phyloP scores from a whole-genome alignment of 2,329 filamentous ascomycete genomes.

The Sphaerulina vaccinii region DNA sequence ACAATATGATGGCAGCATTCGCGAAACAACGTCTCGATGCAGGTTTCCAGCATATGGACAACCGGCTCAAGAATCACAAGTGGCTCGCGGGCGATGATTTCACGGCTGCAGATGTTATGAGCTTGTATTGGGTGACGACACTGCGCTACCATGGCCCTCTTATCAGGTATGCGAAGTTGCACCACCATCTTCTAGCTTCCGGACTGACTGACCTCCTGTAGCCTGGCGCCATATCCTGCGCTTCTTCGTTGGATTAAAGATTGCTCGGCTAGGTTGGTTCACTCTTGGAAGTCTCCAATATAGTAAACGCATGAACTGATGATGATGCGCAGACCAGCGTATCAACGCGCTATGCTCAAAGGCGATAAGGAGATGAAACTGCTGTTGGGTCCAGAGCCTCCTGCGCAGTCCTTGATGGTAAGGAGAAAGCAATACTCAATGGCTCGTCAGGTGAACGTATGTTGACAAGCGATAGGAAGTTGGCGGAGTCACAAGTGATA shows the following conservation, averaged over 20 bases:
- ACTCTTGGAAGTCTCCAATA: too few relatives aligned
- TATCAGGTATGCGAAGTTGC: constrained; percentile 22
- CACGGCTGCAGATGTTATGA: constrained; percentile 65
- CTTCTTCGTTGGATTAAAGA: constrained; percentile 35
- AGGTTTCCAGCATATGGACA: constrained; percentile 48
- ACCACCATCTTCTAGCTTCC: too few relatives aligned
- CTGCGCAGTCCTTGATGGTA: constrained; percentile 17
- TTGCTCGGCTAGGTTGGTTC: constrained; percentile 13
- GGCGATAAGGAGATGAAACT: constrained; percentile 34
- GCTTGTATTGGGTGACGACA: constrained; percentile 59
- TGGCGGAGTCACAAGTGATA: constrained; percentile 18
- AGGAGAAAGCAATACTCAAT: not conserved
- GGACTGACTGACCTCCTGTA: too few relatives aligned
- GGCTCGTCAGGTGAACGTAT: not conserved
- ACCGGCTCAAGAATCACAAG: constrained; percentile 46
- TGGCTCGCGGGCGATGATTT: constrained; percentile 62
- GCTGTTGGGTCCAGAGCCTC: constrained; percentile 20
- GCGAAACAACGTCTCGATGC: constrained; percentile 37
- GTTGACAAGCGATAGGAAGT: not conserved
- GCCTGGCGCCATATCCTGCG: too few relatives aligned
- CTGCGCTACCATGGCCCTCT: constrained; percentile 53
- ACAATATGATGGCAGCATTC: constrained; percentile 35
- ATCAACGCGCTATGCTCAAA: constrained; percentile 36
- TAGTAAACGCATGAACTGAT: too few relatives aligned
- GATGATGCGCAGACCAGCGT: constrained; percentile 34